phyloP scores from a whole-genome alignment of 2,329 filamentous ascomycete species.

The Aureobasidium leucospermi region DNA sequence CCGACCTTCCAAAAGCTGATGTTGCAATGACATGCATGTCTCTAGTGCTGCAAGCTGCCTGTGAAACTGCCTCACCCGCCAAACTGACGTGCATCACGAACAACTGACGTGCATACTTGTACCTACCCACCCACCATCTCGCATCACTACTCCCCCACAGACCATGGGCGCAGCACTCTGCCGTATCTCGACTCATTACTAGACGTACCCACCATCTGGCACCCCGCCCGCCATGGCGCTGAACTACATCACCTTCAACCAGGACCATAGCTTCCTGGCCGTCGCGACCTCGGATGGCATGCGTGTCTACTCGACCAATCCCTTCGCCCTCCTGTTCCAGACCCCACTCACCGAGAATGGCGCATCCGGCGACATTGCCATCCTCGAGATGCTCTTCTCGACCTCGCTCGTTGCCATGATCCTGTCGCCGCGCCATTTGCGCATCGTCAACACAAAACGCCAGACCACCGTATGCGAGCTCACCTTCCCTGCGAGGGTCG shows the following conservation, averaged over 20 bases:
- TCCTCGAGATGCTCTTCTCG: slow-evolving; percentile 98
- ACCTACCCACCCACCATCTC: too few species aligned
- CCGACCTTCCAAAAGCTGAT: not conserved
- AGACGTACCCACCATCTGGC: not conserved
- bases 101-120: not conserved
- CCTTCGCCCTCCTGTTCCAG: slow-evolving; percentile 90
- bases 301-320: slow-evolving; percentile 93
- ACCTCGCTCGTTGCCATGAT: slow-evolving; percentile 93
- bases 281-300: slow-evolving; percentile 96
- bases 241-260: slow-evolving; percentile 99
- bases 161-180: not conserved
- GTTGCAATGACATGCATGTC: too few species aligned
- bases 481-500: slow-evolving; percentile 92
- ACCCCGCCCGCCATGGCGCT: slow-evolving; percentile 38
- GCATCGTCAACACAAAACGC: slow-evolving; percentile 94
- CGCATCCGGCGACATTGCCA: slow-evolving; percentile 69
- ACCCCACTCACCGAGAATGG: slow-evolving; percentile 58
- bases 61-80: not conserved
- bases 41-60: too few species aligned
- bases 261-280: slow-evolving; percentile 95
- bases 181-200: not conserved
- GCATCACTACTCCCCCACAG: not conserved
- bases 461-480: slow-evolving; percentile 93
- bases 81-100: not conserved
- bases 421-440: slow-evolving; percentile 80